Base-by-base conservation (phyloP, 495 filamentous ascomycete genomes). In the Podospora pseudocomata region DNA sequence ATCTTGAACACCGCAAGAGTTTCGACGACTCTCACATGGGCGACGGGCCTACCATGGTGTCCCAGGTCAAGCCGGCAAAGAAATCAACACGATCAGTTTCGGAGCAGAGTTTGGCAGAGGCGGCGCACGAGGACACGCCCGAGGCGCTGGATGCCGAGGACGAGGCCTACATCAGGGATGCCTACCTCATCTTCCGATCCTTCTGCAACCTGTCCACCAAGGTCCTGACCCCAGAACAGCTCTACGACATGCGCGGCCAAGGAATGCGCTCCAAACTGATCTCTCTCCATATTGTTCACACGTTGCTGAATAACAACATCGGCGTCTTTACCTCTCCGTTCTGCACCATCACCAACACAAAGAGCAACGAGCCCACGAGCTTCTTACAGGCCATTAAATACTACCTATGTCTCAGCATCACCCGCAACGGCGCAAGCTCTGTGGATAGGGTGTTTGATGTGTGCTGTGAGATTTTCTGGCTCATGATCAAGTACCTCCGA, bases 151-250 rank as follows among this genome's bases (percentile, higher is more conserved):
- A 97, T 57, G 92, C 95, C 67, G 93, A 97, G 70, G 96, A 98
- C 74, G 96, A 99, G 72, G 91, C 97, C 5, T 98, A 94, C 74
- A 90, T 97, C 66, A 92, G 94, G 73, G 96, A 99, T 78, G 92
- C 96, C 16, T 99, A 97, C 76, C 83, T 99, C 16, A 93, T 99
- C 34, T 97, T 99, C 83, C 86, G 96, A 26, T 95, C 96, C 9
- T 94, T 99, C 79, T 99, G 96, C 84, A 97, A 97, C 75, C 84
- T 99, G 57, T 97, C 94, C 68, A 97, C 93, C 66, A 99, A 97
- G 74, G 80, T 92, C 55, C 80, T 99, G 26, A 85, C 89, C 11
- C 88, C 92, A 23, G 96, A 99, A 64, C 94, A 98, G 71, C 87
- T 97, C 53, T 90, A 94, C 67, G 96, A 99, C 73, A 81, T 97